Evolutionary conservation across 2,329 filamentous ascomycete species (phyloP).

Genomic region (Apiospora saccharicola): DNA sequence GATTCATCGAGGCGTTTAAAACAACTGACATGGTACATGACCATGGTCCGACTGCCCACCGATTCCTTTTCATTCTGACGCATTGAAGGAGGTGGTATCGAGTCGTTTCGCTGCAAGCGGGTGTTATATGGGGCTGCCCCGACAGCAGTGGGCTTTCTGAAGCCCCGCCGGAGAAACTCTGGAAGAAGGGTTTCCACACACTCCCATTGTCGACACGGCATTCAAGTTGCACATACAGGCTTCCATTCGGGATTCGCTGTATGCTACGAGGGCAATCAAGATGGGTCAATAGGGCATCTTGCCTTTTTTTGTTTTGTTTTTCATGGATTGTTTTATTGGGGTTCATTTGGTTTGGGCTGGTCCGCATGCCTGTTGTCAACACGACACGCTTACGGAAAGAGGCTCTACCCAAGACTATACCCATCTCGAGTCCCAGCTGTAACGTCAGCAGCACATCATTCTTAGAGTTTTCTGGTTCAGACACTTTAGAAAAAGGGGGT

Average conservation of each 20-base stretch:
- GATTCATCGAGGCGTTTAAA: conserved; percentile 42
- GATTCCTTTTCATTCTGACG: conserved; percentile 28
- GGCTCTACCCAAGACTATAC: not conserved
- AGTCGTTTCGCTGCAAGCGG: not conserved
- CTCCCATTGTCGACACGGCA: not conserved
- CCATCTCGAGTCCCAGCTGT: not conserved
- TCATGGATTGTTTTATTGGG: conserved; percentile 4
- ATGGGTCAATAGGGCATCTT: not conserved
- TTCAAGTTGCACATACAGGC: not conserved
- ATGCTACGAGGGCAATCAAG: not conserved
- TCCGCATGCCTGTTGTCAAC: not conserved
- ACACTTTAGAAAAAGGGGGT: conserved; percentile 14
- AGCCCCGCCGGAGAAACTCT: not conserved
- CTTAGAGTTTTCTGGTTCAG: conserved; percentile 21
- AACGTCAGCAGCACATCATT: not conserved
- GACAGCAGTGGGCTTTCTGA: not conserved
- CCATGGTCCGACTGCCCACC: conserved; percentile 31
- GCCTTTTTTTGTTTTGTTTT: not conserved
- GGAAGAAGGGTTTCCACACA: conserved; percentile 2
- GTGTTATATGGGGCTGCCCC: not conserved
- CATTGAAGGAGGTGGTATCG: conserved; percentile 6
- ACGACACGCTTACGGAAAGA: not conserved
- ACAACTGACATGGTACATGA: conserved; percentile 33
- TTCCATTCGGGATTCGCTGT: not conserved
- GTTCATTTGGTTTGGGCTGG: conserved; percentile 1